A percentile compares a stretch with the other conserved stretches of the same genome.
Conservation (phyloP, 2,329 filamentous ascomycete genomes). For the Alternaria burnsii region DNA sequence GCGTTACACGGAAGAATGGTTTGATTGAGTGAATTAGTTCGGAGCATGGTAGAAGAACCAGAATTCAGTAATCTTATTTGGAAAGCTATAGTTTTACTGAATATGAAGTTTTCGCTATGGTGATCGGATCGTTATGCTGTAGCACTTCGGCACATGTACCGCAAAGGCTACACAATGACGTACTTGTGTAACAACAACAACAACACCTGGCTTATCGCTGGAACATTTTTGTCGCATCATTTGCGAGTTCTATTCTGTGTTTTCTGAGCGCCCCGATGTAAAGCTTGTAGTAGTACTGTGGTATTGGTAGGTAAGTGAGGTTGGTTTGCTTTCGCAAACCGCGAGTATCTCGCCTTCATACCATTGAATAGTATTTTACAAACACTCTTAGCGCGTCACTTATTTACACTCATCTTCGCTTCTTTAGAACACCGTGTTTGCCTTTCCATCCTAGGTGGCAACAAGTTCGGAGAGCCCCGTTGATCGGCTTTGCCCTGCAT, state of each 20-base stretch:
- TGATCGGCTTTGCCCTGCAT: constrained; percentile 7
- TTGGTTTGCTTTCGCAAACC: neutral
- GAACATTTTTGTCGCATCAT: neutral
- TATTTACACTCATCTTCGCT: neutral
- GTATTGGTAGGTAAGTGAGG: neutral
- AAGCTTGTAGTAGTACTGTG: neutral
- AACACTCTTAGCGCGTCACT: neutral
- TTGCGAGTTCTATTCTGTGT: neutral
- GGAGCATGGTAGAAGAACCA: neutral
- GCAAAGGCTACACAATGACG: constrained; percentile 5
- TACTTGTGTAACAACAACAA: constrained; percentile 6
- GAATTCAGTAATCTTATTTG: neutral
- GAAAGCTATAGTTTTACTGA: neutral
- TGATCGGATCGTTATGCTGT: neutral
- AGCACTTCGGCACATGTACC: neutral
- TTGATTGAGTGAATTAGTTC: neutral
- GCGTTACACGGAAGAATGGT: neutral
- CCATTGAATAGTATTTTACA: neutral
- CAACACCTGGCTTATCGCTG: neutral
- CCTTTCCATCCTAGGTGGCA: neutral
- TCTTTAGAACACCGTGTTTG: neutral
- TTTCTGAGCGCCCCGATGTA: neutral
- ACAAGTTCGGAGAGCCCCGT: neutral
- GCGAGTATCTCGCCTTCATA: neutral
- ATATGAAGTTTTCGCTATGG: neutral